phyloP scores from a whole-genome alignment of 768 basidiomycete genomes.

The Pleurotus sapidus region DNA sequence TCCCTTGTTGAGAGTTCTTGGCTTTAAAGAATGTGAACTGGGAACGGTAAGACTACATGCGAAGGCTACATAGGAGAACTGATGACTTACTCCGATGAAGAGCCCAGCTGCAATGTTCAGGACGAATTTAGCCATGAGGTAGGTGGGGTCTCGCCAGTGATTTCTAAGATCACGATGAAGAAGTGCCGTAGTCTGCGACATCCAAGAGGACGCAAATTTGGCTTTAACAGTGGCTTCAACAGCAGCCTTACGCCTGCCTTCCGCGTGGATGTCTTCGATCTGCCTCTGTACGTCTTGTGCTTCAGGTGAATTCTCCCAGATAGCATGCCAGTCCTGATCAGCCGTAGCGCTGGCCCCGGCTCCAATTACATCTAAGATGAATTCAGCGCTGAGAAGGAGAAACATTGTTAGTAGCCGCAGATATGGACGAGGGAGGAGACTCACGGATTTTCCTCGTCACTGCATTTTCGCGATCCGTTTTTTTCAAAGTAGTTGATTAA shows the following conservation, averaged over 20 bases:
- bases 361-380: conserved; percentile 68
- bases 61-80: conserved; percentile 5
- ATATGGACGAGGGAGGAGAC: conserved; percentile 3
- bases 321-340: conserved; percentile 51
- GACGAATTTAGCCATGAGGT: conserved; percentile 54
- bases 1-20: conserved; percentile 49
- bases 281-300: conserved; percentile 18
- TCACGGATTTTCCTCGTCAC: conserved; percentile 57
- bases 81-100: conserved; percentile 40
- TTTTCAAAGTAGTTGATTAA: conserved; percentile 61
- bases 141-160: conserved; percentile 59
- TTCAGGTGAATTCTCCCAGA: conserved; percentile 4
- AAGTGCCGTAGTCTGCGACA: conserved; percentile 40
- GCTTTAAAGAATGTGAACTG: conserved; percentile 63
- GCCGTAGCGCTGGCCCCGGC: conserved; percentile 64
- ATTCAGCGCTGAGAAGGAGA: conserved; percentile 43
- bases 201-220: conserved; percentile 53
- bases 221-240: conserved; percentile 34
- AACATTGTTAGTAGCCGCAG: conserved; percentile 20
- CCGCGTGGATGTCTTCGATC: conserved; percentile 45
- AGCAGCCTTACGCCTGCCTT: conserved; percentile 44
- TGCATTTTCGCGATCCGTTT: conserved; percentile 52
- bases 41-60: conserved; percentile 8
- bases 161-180: conserved; percentile 38
- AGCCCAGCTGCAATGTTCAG: conserved; percentile 54